Evolutionary conservation across 2,329 filamentous ascomycete species (phyloP).

Genomic region (Sclerotinia subarctica): DNA sequence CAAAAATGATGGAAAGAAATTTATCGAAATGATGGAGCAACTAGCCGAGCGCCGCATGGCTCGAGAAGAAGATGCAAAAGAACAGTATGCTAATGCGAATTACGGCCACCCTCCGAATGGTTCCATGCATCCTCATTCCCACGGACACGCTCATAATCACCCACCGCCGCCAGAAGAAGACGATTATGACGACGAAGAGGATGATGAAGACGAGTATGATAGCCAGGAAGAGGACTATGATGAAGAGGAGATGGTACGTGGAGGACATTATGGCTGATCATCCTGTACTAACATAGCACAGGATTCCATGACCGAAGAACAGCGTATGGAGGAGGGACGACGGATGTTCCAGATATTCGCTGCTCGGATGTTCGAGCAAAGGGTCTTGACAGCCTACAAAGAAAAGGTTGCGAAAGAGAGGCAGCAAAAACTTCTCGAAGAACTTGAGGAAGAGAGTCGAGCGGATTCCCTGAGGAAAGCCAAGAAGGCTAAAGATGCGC

Average conservation of each 20-base stretch:
- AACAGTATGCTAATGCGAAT: slow-evolving; percentile 57
- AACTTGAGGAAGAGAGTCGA: slow-evolving; percentile 80
- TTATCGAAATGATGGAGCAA: slow-evolving; percentile 99
- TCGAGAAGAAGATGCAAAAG: slow-evolving; percentile 83
- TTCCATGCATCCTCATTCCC: slow-evolving; percentile 42
- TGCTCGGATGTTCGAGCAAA: slow-evolving; percentile 97
- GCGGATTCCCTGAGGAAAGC: slow-evolving; percentile 77
- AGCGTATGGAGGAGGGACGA: slow-evolving; percentile 97
- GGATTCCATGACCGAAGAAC: slow-evolving; percentile 96
- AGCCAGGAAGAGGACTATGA: slow-evolving; percentile 65
- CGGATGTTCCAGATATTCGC: slow-evolving; percentile 99
- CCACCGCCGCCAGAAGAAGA: slow-evolving; percentile 70
- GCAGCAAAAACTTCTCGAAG: slow-evolving; percentile 84
- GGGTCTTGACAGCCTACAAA: slow-evolving; percentile 93
- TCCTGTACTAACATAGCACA: slow-evolving; percentile 47
- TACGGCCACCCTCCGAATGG: slow-evolving; percentile 57
- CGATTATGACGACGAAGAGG: slow-evolving; percentile 61
- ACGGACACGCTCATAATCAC: slow-evolving; percentile 56
- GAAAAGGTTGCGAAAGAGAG: slow-evolving; percentile 95
- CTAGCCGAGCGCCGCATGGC: slow-evolving; percentile 96
- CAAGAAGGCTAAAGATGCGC: slow-evolving; percentile 90
- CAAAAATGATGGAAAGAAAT: slow-evolving; percentile 98
- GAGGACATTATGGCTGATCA: slow-evolving; percentile 28
- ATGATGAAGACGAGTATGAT: slow-evolving; percentile 60
- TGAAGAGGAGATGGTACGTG: slow-evolving; percentile 69